Percentiles rank a stretch among this genome's conserved stretches.
These are phyloP conservation scores for Nakazawaea ishiwadae DNA, from an alignment of 805 yeast genomes.

Conservation along the genomic window DNA sequence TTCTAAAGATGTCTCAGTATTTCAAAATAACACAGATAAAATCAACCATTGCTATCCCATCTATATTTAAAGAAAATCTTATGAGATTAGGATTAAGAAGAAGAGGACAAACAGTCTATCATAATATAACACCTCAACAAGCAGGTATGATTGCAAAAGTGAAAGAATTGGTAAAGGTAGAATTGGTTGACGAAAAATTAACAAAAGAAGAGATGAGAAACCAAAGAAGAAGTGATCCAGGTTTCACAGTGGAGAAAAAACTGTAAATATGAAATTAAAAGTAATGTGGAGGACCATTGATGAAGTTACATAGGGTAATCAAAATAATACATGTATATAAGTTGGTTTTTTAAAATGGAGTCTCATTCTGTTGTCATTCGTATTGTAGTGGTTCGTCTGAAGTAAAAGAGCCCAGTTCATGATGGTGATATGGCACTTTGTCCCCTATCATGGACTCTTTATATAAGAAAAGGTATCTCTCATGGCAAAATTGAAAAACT, in stretches of 20 bases:
- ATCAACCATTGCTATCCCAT: constrained; percentile 84
- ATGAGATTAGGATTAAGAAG: constrained; percentile 68
- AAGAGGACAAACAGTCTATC: constrained; percentile 73
- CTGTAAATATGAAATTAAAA: not conserved
- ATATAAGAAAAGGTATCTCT: no score
- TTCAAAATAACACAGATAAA: constrained; percentile 72
- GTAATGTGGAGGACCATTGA: no score
- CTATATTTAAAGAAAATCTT: constrained; percentile 57
- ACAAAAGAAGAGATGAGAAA: constrained; percentile 47
- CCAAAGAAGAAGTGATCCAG: constrained; percentile 60
- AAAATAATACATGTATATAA: no score
- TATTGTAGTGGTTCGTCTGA: no score
- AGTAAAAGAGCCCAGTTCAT: no score
- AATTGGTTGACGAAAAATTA: constrained; percentile 53
- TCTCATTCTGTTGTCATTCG: no score
- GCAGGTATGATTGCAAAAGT: constrained; percentile 83
- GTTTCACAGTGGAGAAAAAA: constrained; percentile 45
- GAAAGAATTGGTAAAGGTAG: constrained; percentile 83
- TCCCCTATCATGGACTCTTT: no score
- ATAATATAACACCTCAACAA: constrained; percentile 64
- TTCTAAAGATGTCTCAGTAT: constrained; percentile 20
- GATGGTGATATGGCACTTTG: no score
- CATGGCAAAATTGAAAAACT: no score
- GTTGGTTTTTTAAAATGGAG: no score
- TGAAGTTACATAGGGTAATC: no score